A percentile compares a stretch with the other conserved stretches of the same genome.
Conservation (phyloP, 306 rosid species). For the Hippophae rhamnoides region DNA sequence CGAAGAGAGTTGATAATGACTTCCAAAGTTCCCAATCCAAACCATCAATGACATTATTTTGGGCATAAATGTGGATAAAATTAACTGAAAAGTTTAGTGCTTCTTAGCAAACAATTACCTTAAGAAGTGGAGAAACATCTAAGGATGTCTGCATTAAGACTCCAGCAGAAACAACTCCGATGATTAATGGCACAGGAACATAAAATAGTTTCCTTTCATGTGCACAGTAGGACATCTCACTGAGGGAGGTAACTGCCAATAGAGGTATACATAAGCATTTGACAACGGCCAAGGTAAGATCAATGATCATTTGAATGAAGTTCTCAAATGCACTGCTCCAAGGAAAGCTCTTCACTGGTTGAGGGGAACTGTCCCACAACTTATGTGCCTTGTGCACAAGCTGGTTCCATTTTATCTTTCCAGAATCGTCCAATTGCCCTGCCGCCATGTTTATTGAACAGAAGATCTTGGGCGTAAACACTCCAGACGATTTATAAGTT, state of each 20-base stretch:
- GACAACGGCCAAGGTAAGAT: constrained; percentile 52
- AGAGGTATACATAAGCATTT: constrained; percentile 66
- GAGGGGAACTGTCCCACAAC: constrained; percentile 74
- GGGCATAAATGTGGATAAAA: neutral
- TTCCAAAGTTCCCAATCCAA: too few relatives aligned
- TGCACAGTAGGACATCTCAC: constrained; percentile 89
- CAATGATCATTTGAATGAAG: constrained; percentile 61
- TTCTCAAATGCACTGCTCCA: constrained; percentile 59
- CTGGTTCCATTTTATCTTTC: constrained; percentile 33
- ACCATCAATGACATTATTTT: too few relatives aligned
- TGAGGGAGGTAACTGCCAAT: constrained; percentile 52
- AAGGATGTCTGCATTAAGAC: constrained; percentile 49
- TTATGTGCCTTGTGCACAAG: constrained; percentile 33
- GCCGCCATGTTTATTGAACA: constrained; percentile 62
- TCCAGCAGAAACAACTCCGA: constrained; percentile 69
- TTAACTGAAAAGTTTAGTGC: constrained; percentile 4
- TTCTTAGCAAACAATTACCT: constrained; percentile 35
- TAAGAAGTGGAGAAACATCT: constrained; percentile 55
- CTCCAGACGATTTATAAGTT: constrained; percentile 25
- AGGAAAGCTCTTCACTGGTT: constrained; percentile 75
- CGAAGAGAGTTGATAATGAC: too few relatives aligned
- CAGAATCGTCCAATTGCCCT: constrained; percentile 48
- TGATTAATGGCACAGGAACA: constrained; percentile 52
- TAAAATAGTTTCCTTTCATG: constrained; percentile 58
- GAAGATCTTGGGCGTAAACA: constrained; percentile 22